Conservation (phyloP, 345 rosid genomes). For the Clarkia xantiana region DNA sequence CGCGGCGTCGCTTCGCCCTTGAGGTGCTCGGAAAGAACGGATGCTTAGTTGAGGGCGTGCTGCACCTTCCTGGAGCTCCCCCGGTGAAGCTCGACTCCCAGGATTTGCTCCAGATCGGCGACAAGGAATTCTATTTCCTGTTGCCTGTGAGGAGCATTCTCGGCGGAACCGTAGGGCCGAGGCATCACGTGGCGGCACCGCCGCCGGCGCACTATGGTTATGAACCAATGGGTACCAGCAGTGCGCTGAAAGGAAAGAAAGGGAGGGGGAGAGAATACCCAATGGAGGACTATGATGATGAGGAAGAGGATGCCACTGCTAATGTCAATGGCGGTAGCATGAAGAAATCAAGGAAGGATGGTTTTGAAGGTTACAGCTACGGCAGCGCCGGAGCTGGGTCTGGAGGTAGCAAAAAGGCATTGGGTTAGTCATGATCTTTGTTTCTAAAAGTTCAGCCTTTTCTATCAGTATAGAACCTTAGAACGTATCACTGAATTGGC, state of each 20-base stretch:
- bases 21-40: conserved; percentile 97
- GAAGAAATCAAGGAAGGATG: conserved; percentile 2
- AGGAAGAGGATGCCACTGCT: conserved; percentile 20
- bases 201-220: conserved; percentile 36
- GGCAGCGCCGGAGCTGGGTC: conserved; percentile 27
- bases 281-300: conserved; percentile 45
- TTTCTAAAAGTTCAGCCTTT: not conserved
- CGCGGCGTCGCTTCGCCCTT: conserved; percentile 90
- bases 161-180: conserved; percentile 57
- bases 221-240: conserved; percentile 27
- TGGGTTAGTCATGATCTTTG: conserved; percentile 39
- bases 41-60: conserved; percentile 94
- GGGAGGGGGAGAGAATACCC: conserved; percentile 46
- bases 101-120: conserved; percentile 88
- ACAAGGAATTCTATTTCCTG: conserved; percentile 84
- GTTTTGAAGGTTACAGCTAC: conserved; percentile 32
- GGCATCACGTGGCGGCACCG: conserved; percentile 34
- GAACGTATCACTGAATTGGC: too few species aligned
- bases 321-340: not conserved
- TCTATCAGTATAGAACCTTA: too few species aligned
- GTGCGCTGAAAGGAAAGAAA: conserved; percentile 37
- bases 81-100: conserved; percentile 94
- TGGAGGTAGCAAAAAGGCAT: conserved; percentile 34
- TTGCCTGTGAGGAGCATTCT: conserved; percentile 77
- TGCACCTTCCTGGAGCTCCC: conserved; percentile 85